These are phyloP conservation scores for Prunus mira DNA, from an alignment of 306 rosid genomes.

Conservation along the genomic window DNA sequence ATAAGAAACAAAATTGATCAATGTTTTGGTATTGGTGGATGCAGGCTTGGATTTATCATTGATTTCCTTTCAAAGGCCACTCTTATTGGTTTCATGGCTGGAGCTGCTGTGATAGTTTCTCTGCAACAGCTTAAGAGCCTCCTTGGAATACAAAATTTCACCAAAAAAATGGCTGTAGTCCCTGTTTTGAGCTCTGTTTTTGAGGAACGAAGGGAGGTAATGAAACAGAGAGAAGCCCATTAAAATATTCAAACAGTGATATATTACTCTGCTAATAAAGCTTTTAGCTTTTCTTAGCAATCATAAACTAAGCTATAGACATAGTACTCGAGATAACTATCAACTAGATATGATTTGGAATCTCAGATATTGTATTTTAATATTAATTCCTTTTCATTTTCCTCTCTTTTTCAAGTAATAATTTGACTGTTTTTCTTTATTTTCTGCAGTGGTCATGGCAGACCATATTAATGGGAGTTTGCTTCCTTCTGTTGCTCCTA, in stretches of 20 bases:
- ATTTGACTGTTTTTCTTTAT: background rate
- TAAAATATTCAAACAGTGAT: background rate
- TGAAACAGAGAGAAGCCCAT: background rate
- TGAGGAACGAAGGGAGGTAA: conserved; percentile 59
- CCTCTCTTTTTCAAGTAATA: background rate
- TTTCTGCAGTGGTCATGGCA: conserved; percentile 99
- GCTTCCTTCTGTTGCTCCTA: conserved; percentile 74
- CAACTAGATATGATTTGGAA: background rate
- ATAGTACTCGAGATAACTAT: background rate
- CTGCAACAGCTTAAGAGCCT: conserved; percentile 85
- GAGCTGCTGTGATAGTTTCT: conserved; percentile 91
- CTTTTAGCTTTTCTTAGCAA: background rate
- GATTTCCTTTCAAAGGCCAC: conserved; percentile 92
- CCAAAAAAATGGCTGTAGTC: conserved; percentile 62
- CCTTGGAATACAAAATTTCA: conserved; percentile 85
- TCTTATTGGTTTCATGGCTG: conserved; percentile 93
- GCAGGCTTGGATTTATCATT: conserved; percentile 89
- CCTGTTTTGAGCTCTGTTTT: conserved; percentile 84
- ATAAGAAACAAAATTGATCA: no score
- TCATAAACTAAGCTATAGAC: background rate
- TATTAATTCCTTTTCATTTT: background rate
- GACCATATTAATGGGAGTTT: conserved; percentile 80
- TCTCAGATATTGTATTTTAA: background rate
- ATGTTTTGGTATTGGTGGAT: background rate
- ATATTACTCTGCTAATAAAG: background rate